Evolutionary conservation across 331 rosid species (phyloP).

Genomic region (Dryas integrifolia): DNA sequence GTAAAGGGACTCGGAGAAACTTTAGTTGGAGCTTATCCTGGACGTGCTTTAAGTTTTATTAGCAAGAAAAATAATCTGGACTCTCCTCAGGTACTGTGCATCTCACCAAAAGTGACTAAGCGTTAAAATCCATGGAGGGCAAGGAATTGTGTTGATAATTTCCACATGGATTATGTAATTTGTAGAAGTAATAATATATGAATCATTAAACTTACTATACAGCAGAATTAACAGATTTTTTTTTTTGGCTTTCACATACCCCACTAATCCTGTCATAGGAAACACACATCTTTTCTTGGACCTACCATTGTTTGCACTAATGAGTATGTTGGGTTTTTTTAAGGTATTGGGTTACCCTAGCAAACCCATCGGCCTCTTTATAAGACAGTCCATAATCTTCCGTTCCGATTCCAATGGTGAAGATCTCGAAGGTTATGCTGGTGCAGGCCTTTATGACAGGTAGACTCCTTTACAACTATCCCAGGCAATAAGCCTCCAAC

Average conservation of each 20-base stretch:
- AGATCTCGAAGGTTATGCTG: slow-evolving; percentile 99
- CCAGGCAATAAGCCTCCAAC: background rate
- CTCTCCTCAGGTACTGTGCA: slow-evolving; percentile 72
- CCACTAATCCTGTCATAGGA: background rate
- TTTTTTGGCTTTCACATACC: background rate
- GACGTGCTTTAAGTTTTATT: slow-evolving; percentile 93
- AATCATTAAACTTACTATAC: background rate
- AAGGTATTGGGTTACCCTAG: slow-evolving; percentile 98
- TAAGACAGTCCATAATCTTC: slow-evolving; percentile 74
- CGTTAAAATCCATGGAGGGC: slow-evolving; percentile 4
- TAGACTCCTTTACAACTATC: slow-evolving; percentile 20
- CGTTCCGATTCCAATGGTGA: slow-evolving; percentile 98
- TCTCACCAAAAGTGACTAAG: background rate
- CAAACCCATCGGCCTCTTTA: slow-evolving; percentile 88
- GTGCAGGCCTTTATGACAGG: slow-evolving; percentile 99
- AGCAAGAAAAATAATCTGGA: slow-evolving; percentile 74
- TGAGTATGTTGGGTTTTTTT: slow-evolving; percentile 31
- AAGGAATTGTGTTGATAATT: background rate
- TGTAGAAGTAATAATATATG: background rate
- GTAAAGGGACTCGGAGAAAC: slow-evolving; percentile 98
- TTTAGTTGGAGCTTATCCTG: slow-evolving; percentile 97
- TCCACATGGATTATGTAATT: background rate
- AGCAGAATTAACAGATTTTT: background rate
- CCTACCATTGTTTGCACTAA: slow-evolving; percentile 17
- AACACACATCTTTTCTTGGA: slow-evolving; percentile 17